A percentile compares a stretch with the other conserved stretches of the same genome.
Conservation (phyloP, 2,329 filamentous ascomycete species). For the Curvularia eragrostidis region DNA sequence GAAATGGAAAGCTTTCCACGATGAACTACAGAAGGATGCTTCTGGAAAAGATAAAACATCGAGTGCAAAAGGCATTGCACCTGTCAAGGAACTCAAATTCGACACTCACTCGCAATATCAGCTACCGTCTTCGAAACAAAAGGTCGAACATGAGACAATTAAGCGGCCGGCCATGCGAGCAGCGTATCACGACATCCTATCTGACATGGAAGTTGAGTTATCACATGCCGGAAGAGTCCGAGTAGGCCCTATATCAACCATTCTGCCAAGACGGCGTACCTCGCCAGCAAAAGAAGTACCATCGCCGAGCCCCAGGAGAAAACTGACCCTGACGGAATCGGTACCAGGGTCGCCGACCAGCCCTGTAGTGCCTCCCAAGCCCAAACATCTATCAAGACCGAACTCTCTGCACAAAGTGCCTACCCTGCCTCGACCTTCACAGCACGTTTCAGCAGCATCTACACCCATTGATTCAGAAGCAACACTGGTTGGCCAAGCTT, state of each 20-base stretch:
- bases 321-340: constrained; percentile 23
- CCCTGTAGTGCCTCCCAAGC: constrained; percentile 20
- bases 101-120: constrained; percentile 44
- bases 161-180: constrained; percentile 21
- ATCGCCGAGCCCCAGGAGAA: constrained; percentile 32
- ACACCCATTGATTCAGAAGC: constrained; percentile 39
- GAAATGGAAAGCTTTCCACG: constrained; percentile 75
- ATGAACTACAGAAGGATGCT: constrained; percentile 38
- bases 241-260: constrained; percentile 20
- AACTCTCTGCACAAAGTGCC: constrained; percentile 28
- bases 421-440: constrained; percentile 14
- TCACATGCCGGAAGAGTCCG: constrained; percentile 27
- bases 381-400: constrained; percentile 22
- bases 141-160: constrained; percentile 10
- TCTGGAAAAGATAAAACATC: neutral
- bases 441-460: constrained; percentile 11
- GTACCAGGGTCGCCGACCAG: constrained; percentile 23
- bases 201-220: constrained; percentile 42
- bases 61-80: constrained; percentile 7
- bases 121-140: constrained; percentile 25
- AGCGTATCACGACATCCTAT: constrained; percentile 36
- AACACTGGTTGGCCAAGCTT: constrained; percentile 34
- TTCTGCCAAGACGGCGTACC: constrained; percentile 25
- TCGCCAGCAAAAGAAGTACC: constrained; percentile 28
- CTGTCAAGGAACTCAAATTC: constrained; percentile 37